These are phyloP conservation scores for Vitis hybrid DNA, from an alignment of 177 flowering plant genomes.

Conservation along the genomic window DNA sequence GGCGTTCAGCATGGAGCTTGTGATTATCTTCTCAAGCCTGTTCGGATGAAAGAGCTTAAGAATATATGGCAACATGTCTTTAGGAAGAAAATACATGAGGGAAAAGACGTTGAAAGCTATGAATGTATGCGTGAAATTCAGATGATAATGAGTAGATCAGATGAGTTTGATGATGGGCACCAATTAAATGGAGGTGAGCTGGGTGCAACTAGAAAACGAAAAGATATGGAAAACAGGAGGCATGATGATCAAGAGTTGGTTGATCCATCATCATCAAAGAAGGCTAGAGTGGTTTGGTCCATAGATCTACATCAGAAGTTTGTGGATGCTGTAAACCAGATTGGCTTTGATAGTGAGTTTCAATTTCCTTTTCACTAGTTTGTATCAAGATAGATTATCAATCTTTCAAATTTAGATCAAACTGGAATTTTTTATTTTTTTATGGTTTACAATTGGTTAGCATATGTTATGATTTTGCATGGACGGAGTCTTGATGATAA, in stretches of 20 bases:
- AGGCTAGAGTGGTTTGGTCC: conserved; percentile 22
- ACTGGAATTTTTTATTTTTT: neutral
- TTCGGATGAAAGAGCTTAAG: conserved; percentile 20
- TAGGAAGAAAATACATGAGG: conserved; percentile 18
- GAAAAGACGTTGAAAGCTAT: conserved; percentile 9
- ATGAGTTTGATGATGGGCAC: conserved; percentile 6
- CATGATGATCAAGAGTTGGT: conserved; percentile 9
- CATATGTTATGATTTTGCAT: neutral
- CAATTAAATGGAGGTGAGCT: conserved; percentile 2
- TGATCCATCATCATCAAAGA: conserved; percentile 19
- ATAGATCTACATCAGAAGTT: conserved; percentile 22
- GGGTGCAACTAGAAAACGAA: conserved; percentile 7
- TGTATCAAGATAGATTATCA: neutral
- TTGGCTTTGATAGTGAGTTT: conserved; percentile 19
- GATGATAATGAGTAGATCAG: conserved; percentile 9
- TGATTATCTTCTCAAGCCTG: conserved; percentile 22
- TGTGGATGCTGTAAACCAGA: conserved; percentile 18
- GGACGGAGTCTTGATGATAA: neutral
- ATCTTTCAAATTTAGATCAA: neutral
- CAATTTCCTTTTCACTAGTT: neutral
- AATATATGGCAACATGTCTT: conserved; percentile 25
- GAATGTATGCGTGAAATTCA: conserved; percentile 8
- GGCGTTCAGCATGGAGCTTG: conserved; percentile 23
- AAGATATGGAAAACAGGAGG: conserved; percentile 9
- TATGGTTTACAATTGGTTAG: neutral